Base-by-base conservation (phyloP, 208 protist species). In the Herpetomonas tarakana region DNA sequence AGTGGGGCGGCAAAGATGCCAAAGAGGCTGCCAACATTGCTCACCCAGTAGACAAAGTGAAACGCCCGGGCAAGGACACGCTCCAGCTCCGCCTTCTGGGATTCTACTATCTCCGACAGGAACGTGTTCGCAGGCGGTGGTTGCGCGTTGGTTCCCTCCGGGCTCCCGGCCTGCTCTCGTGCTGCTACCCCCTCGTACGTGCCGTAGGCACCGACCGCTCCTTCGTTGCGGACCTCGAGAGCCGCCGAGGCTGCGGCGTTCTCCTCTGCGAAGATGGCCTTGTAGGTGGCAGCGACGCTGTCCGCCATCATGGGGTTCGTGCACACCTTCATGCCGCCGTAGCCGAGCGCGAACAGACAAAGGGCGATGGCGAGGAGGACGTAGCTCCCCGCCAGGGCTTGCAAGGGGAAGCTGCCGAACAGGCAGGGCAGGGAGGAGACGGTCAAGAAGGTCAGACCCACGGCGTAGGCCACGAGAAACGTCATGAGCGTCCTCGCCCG, bases 261-360 rank as follows among this genome's bases (percentile, higher is more conserved):
- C 19, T 49, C 19, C 16, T 7, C 16, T 18, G 9, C 44, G 16
- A 49, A 22, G 11, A 49, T 7, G 16, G 16, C 16, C 9, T 4
- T 22, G 44, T 80, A 79, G 0, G 45, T 51, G 27, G 52, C 35
- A 6, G 74, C 62, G 44, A 89, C 64, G 59, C 66, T 74, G 55
- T 89, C 79, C 4, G 78, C 82, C 82, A 89, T 85, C 41, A 89
- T 68, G 6, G 82, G 82, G 53, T 79, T 82, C 2, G 78, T 86
- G 73, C 82, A 89, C 28, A 86, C 76, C 59, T 89, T 89, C 78
- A 89, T 83, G 0, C 71, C 76, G 9, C 82, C 82, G 64, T 89
- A 89, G 19, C 82, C 82, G 12, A 57, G 49, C 35, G 60, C 65
- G 31, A 84, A 79, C n/a, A 55, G 24, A 1, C 69, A 12, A 25